Base-by-base conservation (phyloP, 139 green algal species). In the Spirogloea muscicola region DNA sequence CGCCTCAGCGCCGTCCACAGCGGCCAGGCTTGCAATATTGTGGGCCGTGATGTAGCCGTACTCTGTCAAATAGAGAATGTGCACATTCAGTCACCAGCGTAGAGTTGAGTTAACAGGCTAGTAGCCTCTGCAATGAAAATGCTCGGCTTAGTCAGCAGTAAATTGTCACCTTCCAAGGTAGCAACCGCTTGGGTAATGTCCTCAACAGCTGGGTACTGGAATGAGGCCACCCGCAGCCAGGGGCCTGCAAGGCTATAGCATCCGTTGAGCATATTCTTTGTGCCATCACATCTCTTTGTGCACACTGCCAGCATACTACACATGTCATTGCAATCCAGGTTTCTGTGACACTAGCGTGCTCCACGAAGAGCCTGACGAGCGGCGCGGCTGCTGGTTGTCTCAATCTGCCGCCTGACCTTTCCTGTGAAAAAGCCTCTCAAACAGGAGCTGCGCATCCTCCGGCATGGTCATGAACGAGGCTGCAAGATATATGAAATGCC, bases 361-460 rank as follows among this genome's bases (percentile, higher is more conserved):
- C 46, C 21, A 21, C 21, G 21, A 55, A 55, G 46, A 55, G 21
- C 46, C 21, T 21, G 21, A 55, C 21, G 21, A 55, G 46, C 21
- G 21, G 21, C 46, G 46, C 46, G 21, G 21, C 21, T 21, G 21
- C 21, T 31, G 21, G 46, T 31, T 31, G 21, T 21, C 21, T 21
- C 21, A 55, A 55, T 21, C 21, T 55, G 21, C 46, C 46, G 21
- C 46, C 21, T 31, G 46, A 68, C 59, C 59, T 68, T 68, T 68
- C 9, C 59, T 25, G 27, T 68, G 59, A 57, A 68, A 68, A 21
- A 68, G 59, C 9, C 59, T 25, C 38, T 58, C 39, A 25, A 68
- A 58, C 7, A 68, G 27, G 18, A 16, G 9, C 39, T 68, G 59
- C 59, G 21, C 13, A 6, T 61, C 51, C 6, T 29, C 51, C 16